phyloP scores from a whole-genome alignment of 352 stramenopile species.

The Phytophthora citrophthora region DNA sequence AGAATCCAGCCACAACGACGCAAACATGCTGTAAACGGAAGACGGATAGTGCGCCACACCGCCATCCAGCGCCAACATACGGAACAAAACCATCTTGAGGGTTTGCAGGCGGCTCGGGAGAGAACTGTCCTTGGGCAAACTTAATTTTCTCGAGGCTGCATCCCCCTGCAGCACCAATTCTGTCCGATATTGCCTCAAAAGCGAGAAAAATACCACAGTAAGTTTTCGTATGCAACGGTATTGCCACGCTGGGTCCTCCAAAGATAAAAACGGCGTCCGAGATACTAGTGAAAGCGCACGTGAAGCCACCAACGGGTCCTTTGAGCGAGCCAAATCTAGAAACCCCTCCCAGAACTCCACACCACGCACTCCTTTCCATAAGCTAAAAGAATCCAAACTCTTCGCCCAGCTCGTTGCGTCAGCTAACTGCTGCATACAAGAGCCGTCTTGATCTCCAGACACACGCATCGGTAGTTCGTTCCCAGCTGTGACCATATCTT shows the following conservation, averaged over 20 bases:
- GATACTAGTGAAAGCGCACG: conserved; percentile 58
- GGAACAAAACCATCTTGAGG: conserved; percentile 58
- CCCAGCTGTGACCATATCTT: conserved; percentile 13
- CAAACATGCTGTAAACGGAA: conserved; percentile 74
- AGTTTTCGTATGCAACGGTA: conserved; percentile 76
- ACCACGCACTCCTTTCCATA: conserved; percentile 59
- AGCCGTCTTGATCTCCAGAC: conserved; percentile 5
- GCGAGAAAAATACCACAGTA: conserved; percentile 58
- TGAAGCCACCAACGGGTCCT: conserved; percentile 43
- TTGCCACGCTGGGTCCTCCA: conserved; percentile 80
- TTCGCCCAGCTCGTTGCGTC: conserved; percentile 38
- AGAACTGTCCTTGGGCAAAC: conserved; percentile 2
- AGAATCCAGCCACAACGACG: conserved; percentile 69
- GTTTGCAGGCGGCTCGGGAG: conserved; percentile 43
- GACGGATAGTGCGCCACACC: conserved; percentile 71
- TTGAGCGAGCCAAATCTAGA: conserved; percentile 57
- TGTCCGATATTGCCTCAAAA: conserved; percentile 55
- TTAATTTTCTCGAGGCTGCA: conserved; percentile 12
- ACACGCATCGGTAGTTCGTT: conserved; percentile 32
- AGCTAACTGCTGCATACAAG: conserved; percentile 42
- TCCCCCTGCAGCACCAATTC: conserved; percentile 40
- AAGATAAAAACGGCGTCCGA: conserved; percentile 60
- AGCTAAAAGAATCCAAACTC: conserved; percentile 43
- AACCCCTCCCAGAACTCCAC: conserved; percentile 70
- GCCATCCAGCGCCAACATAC: conserved; percentile 57